Percentiles rank a stretch among this genome's conserved stretches.
These are phyloP conservation scores for Penicillium tannophilum DNA, from an alignment of 495 filamentous ascomycete species.

Conservation along the genomic window DNA sequence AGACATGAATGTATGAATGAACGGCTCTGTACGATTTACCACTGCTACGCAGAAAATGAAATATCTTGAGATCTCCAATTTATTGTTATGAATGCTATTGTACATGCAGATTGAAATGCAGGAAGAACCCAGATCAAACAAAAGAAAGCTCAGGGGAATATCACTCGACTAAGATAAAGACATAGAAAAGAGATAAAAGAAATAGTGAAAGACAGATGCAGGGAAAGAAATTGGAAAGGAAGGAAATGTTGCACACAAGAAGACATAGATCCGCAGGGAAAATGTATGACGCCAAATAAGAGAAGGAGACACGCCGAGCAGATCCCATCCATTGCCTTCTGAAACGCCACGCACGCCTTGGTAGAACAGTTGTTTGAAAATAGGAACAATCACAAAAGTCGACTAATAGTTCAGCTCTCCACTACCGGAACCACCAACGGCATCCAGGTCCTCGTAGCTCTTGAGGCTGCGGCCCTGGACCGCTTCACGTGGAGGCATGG, in stretches of 20 bases:
- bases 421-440: slow-evolving; percentile 56
- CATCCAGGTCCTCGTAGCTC: slow-evolving; percentile 97
- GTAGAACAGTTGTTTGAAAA: background rate
- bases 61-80: slow-evolving; percentile 7
- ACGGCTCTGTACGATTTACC: background rate
- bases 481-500: slow-evolving; percentile 79
- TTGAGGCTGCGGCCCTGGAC: slow-evolving; percentile 88
- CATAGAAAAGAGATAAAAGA: background rate
- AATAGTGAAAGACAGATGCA: background rate
- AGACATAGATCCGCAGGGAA: slow-evolving; percentile 4
- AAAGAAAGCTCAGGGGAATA: slow-evolving; percentile 1
- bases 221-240: slow-evolving; percentile 7
- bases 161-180: background rate
- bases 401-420: slow-evolving; percentile 65
- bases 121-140: background rate
- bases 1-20: background rate
- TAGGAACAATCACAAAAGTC: slow-evolving; percentile 3
- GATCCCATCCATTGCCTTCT: slow-evolving; percentile 3
- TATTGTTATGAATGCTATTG: slow-evolving; percentile 17
- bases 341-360: slow-evolving; percentile 6
- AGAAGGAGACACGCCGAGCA: slow-evolving; percentile 2
- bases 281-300: slow-evolving; percentile 2
- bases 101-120: slow-evolving; percentile 20
- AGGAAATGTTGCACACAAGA: background rate
- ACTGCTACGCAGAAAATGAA: background rate